phyloP scores from a whole-genome alignment of 306 rosid genomes.

The Abrus precatorius region DNA sequence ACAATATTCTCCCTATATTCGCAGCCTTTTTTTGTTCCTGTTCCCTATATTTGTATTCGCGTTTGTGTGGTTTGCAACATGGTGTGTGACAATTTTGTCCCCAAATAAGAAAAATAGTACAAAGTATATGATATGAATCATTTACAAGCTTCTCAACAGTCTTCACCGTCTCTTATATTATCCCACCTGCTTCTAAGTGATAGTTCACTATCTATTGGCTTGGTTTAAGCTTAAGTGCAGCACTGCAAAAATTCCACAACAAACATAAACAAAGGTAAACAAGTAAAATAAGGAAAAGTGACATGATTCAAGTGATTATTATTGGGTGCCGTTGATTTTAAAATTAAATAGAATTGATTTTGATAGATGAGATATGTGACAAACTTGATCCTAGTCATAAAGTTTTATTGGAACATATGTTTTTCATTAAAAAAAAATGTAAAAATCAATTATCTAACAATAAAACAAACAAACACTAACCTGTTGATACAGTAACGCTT shows the following conservation, averaged over 20 bases:
- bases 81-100: constrained; percentile 2
- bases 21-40: no score
- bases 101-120: constrained; percentile 5
- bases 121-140: constrained; percentile 28
- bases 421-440: no score
- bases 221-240: constrained; percentile 72
- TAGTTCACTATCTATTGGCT: constrained; percentile 42
- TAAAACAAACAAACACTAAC: constrained; percentile 33
- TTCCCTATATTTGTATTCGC: no score
- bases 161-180: neutral
- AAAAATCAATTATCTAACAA: no score
- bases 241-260: constrained; percentile 60
- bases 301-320: neutral
- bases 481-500: constrained; percentile 94
- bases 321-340: no score
- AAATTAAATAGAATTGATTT: no score
- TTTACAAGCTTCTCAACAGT: constrained; percentile 43
- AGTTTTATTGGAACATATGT: no score
- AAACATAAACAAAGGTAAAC: constrained; percentile 33
- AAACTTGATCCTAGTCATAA: no score
- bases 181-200: constrained; percentile 30
- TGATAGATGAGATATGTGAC: no score
- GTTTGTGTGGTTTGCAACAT: no score
- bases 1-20: no score
- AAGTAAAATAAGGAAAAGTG: neutral